These are phyloP conservation scores for Albatrellus ellisii DNA, from an alignment of 768 basidiomycete species.

Conservation along the genomic window DNA sequence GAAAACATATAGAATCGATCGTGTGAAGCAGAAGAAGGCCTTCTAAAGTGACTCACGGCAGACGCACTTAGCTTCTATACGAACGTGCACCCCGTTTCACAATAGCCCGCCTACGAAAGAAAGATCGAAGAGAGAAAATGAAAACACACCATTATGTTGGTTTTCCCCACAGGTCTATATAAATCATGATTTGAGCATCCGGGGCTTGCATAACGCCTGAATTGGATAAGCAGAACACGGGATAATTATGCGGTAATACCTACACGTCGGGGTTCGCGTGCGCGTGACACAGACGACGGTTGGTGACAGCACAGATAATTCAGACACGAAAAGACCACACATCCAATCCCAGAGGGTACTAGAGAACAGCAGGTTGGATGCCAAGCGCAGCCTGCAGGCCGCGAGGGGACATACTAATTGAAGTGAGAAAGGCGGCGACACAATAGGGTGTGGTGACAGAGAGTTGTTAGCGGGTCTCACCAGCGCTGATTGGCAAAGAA, in stretches of 20 bases:
- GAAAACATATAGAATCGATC: too few species aligned
- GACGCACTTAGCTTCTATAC: too few species aligned
- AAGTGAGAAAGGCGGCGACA: constrained; percentile 3
- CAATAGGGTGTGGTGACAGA: too few species aligned
- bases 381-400: constrained; percentile 23
- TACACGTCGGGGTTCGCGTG: constrained; percentile 30
- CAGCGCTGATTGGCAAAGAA: too few species aligned
- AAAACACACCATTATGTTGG: constrained; percentile 60
- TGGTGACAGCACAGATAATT: not conserved
- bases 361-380: constrained; percentile 14
- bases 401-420: constrained; percentile 4
- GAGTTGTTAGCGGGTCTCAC: too few species aligned
- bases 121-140: not conserved
- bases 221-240: too few species aligned
- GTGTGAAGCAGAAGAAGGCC: too few species aligned
- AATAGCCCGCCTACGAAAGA: too few species aligned
- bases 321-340: constrained; percentile 15
- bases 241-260: constrained; percentile 69
- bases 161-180: constrained; percentile 62
- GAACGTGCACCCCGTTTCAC: too few species aligned
- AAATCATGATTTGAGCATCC: constrained; percentile 1
- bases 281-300: not conserved
- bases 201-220: too few species aligned
- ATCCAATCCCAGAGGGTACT: constrained; percentile 49
- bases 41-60: too few species aligned